These are phyloP conservation scores for Fusarium sp. DNA, from an alignment of 2,329 filamentous ascomycete species.

Conservation along the genomic window DNA sequence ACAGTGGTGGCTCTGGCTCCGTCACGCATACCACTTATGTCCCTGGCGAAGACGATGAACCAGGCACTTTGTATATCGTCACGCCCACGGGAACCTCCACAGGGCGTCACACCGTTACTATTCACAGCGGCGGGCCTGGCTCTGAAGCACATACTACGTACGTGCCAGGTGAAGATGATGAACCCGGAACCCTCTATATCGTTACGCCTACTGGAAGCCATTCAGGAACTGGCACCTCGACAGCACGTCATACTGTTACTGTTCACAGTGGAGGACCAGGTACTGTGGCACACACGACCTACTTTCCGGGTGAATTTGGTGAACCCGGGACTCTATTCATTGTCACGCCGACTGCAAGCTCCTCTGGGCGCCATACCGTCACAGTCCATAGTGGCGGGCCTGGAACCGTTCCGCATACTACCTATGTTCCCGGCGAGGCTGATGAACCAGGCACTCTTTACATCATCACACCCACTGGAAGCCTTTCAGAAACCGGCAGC, in stretches of 20 bases:
- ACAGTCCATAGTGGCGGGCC: not conserved
- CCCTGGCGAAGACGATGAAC: not conserved
- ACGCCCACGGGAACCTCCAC: slow-evolving; percentile 4
- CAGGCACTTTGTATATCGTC: slow-evolving; percentile 10
- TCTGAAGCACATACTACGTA: not conserved
- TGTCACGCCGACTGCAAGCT: not conserved
- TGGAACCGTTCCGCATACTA: not conserved
- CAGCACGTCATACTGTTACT: not conserved
- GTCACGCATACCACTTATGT: not conserved
- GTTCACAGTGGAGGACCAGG: not conserved
- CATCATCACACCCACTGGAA: not conserved
- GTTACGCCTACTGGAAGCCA: not conserved
- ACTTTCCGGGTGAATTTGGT: not conserved
- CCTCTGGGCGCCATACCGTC: not conserved
- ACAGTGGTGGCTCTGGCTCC: not conserved
- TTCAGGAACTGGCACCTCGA: not conserved
- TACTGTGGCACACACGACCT: not conserved
- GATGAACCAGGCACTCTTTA: not conserved
- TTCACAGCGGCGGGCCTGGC: not conserved
- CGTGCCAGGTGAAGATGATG: not conserved
- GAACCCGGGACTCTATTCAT: not conserved
- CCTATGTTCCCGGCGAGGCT: not conserved
- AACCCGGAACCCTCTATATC: not conserved
- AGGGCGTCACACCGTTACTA: not conserved
- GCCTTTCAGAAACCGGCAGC: not conserved